A percentile compares a stretch with the other conserved stretches of the same genome.
These are phyloP conservation scores for Nannochloropsis gaditana DNA, from an alignment of 108 stramenopile genomes.

Conservation along the genomic window DNA sequence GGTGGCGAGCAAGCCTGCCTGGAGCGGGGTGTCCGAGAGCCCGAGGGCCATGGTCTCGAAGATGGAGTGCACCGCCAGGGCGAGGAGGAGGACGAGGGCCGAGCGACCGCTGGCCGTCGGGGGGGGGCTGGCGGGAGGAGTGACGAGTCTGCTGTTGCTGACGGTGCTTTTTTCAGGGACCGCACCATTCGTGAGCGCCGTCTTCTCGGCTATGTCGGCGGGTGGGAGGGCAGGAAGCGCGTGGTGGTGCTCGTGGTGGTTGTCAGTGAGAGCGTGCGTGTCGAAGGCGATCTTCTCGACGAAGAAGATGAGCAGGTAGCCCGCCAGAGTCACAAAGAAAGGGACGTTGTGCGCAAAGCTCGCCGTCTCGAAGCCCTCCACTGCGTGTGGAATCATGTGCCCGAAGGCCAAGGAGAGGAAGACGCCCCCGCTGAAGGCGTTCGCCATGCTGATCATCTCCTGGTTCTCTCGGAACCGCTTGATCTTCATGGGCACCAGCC, in stretches of 20 bases:
- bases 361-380: conserved; percentile 67
- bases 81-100: conserved; percentile 85
- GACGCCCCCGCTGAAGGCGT: conserved; percentile 92
- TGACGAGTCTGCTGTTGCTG: conserved; percentile 28
- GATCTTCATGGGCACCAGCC: conserved; percentile 48
- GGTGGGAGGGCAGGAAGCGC: neutral
- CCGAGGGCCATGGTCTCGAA: conserved; percentile 92
- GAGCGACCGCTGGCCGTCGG: conserved; percentile 59
- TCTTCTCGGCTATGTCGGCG: neutral
- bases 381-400: conserved; percentile 89
- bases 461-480: conserved; percentile 41
- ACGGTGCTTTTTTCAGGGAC: conserved; percentile 14
- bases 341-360: conserved; percentile 28
- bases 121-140: conserved; percentile 19
- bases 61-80: conserved; percentile 84
- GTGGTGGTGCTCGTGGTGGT: conserved; percentile 47
- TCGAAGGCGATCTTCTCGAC: conserved; percentile 94
- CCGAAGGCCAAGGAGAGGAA: conserved; percentile 90
- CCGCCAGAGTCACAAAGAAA: conserved; percentile 63
- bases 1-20: conserved; percentile 75
- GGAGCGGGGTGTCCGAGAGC: conserved; percentile 78
- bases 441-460: conserved; percentile 63
- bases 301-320: conserved; percentile 90
- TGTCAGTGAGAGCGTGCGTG: conserved; percentile 68
- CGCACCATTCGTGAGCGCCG: neutral